Evolutionary conservation across 257 asterid species (phyloP).

Genomic region (Leptodermis oblonga): DNA sequence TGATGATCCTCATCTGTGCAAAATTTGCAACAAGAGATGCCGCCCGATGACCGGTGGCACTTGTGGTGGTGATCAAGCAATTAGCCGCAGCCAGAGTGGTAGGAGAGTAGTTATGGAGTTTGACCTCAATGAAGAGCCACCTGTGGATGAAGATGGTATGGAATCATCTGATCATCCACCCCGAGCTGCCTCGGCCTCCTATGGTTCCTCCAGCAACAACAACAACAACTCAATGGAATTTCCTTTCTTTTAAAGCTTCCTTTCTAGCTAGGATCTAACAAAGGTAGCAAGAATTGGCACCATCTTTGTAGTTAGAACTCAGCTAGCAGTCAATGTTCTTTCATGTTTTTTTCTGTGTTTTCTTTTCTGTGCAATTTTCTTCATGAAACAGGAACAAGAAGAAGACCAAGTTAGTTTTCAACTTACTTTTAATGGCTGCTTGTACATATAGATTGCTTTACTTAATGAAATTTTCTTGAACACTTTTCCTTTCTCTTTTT

Average conservation of each 20-base stretch:
- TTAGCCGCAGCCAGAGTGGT: conserved; percentile 5
- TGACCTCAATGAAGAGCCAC: conserved; percentile 55
- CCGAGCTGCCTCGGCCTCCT: conserved; percentile 13
- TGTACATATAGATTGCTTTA: neutral
- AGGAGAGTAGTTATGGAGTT: conserved; percentile 24
- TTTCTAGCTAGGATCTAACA: conserved; percentile 1
- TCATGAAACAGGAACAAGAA: no score
- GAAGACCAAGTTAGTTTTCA: no score
- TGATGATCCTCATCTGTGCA: conserved; percentile 4
- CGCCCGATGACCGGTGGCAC: conserved; percentile 7
- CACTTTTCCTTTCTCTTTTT: conserved; percentile 4
- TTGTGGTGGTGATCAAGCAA: conserved; percentile 18
- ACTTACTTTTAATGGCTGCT: no score
- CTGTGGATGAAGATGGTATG: conserved; percentile 16
- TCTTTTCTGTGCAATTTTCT: conserved; percentile 5
- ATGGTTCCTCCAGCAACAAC: no score
- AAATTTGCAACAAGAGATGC: conserved; percentile 18
- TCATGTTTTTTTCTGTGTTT: conserved; percentile 14
- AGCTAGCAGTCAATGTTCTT: conserved; percentile 21
- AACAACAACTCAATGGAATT: conserved; percentile 16
- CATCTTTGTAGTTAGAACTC: neutral
- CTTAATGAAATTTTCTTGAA: neutral
- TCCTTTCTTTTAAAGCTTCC: conserved; percentile 9
- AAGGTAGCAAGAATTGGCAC: no score
- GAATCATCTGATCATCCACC: neutral